Evolutionary conservation across 192 early-diverging fungal genomes (phyloP), one percentile per base, ranked within the genome.

Genomic region (Tieghemiomyces parasiticus): DNA sequence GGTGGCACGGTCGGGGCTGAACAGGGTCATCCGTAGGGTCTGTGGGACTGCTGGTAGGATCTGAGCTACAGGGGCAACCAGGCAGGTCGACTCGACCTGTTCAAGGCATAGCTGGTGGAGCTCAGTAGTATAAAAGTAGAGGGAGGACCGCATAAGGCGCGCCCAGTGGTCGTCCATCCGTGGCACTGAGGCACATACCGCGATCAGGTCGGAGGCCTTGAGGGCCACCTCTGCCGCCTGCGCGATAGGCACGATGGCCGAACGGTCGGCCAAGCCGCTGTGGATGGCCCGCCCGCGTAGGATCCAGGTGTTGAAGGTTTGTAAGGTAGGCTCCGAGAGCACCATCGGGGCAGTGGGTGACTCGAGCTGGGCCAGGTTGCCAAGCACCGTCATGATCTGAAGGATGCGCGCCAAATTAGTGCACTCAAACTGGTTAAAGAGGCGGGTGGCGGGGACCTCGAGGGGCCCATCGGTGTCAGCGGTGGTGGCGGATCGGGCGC

Each of bases 301-400:
- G 33, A 34, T 19, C 54, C 54, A 56, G 20, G 16, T 19, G 31
- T 33, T 35, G 14, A 56, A 56, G 26, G 14, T 29, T 16, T 33
- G 16, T 33, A 56, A 34, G 30, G 31, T n/a, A 2, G 54, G 33
- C 13, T 56, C 4, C 13, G 54, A 28, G 9, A 34, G 1, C 16
- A 56, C 32, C 19, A 35, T 20, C 20, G 20, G 19, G 2, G 31
- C 24, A 1, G 54, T 56, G 31, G 24, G 16, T 1, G 54, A 56
- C 19, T 56, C 54, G 29, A 56, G 54, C 31, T 56, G 24, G 13
- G 54, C 12, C 20, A 56, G 29, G 24, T 56, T 56, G 16, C 33
- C 29, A 14, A 20, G 16, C 14, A 56, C 24, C 3, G 54, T 56
- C 20, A 56, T 31, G 31, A 56, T 35, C 32, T 56, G 54, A 26